Evolutionary conservation across 257 asterid genomes (phyloP).

Genomic region (Solanum verrucosum): DNA sequence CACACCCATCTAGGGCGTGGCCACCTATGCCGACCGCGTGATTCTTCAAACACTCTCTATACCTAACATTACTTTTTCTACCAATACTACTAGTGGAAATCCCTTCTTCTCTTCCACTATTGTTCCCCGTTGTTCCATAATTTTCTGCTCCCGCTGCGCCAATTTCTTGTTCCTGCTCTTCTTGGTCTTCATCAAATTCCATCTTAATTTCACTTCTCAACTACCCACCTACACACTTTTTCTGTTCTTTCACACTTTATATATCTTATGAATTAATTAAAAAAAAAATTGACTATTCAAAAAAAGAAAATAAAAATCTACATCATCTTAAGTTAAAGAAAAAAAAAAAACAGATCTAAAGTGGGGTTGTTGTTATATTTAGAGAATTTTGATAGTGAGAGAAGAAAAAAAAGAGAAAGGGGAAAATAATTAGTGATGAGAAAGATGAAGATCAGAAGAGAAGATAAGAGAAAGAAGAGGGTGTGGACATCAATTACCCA

Average conservation of each 20-base stretch:
- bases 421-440: slow-evolving; percentile 20
- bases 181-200: slow-evolving; percentile 35
- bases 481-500: slow-evolving; percentile 44
- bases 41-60: slow-evolving; percentile 62
- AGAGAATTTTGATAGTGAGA: not conserved
- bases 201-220: not conserved
- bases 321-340: not conserved
- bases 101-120: not conserved
- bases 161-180: not conserved
- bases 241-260: not conserved
- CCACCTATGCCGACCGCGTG: slow-evolving; percentile 76
- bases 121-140: not conserved
- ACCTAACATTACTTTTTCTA: slow-evolving; percentile 10
- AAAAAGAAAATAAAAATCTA: not conserved
- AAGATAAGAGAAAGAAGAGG: slow-evolving; percentile 31
- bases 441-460: slow-evolving; percentile 26
- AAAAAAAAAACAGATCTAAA: not conserved
- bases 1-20: slow-evolving; percentile 70
- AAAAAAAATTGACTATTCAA: not conserved
- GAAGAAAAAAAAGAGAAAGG: not conserved
- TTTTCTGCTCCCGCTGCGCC: not conserved
- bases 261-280: not conserved
- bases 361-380: not conserved
- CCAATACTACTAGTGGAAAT: not conserved
- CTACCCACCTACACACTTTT: not conserved